Base-by-base conservation (phyloP, 768 basidiomycete species). In the Leccinum arenicola region DNA sequence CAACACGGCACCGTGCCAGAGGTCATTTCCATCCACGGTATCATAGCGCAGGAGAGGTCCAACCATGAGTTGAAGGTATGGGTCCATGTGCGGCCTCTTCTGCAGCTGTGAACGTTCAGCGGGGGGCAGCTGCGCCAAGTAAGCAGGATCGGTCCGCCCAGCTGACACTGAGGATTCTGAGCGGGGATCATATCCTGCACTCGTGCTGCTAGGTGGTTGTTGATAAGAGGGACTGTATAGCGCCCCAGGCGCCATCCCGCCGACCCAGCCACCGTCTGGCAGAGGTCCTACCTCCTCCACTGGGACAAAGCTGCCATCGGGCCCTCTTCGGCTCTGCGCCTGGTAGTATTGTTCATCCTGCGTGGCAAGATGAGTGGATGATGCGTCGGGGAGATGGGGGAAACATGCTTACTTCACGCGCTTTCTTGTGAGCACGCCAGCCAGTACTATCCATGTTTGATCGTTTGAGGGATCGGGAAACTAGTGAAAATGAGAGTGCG, bases 31-130 rank as follows among this genome's bases (percentile, higher is more conserved):
- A 64, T 91, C 87, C 25, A 91, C 83, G 0, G 94, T 98, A 69
- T 98, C 95, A 68, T 93, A 98, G 45, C 90, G 86, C 61, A 98
- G 75, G 17, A 98, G 77, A 21, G 94, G 94, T 0, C 95, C 94
- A 57, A 90, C 92, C 93, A 96, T 95, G 67, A 95, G 83, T 71
- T 90, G 88, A 27, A 97, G 80, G 73, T 89, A 83, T 9, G 94
- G 94, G 21, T 86, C 75, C 89, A 91, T 95, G 45, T 84, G 78
- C 19, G 83, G 83, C 6, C 82, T 77, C 53, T 78, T 77, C 38
- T 86, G 75, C 7, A 76, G 73, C 52, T 82, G 74, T n/a, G 90
- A 84, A 49, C 89, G 78, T 64, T 92, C 88, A 38, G 84, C 80
- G 1, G 89, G 81, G 45, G 76, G 77, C 72, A 89, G 75, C 33